A percentile compares a stretch with the other conserved stretches of the same genome.
These are phyloP conservation scores for Vitis amurensis DNA, from an alignment of 164 flowering plant genomes.

Conservation along the genomic window DNA sequence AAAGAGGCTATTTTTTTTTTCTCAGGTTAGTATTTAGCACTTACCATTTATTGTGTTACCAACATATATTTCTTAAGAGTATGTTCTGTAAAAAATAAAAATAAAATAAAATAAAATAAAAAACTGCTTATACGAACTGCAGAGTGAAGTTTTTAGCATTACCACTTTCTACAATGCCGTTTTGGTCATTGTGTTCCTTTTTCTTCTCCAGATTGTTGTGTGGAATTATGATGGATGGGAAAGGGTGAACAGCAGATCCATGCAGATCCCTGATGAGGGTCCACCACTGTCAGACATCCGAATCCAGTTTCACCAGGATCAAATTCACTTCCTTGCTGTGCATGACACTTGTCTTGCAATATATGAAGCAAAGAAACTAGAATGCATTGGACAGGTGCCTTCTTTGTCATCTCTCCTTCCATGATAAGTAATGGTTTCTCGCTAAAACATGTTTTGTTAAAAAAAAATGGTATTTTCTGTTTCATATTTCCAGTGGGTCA, in stretches of 20 bases:
- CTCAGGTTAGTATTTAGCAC: no score
- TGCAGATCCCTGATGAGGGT: conserved; percentile 28
- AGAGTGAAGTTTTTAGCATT: no score
- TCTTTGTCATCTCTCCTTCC: conserved; percentile 1
- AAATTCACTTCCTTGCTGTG: conserved; percentile 26
- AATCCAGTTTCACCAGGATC: conserved; percentile 38
- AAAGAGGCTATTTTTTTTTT: no score
- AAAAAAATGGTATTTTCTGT: neutral
- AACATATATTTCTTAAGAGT: no score
- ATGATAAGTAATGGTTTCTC: neutral
- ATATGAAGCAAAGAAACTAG: conserved; percentile 25
- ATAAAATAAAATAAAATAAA: no score
- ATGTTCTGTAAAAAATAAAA: no score
- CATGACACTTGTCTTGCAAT: conserved; percentile 27
- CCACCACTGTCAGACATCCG: conserved; percentile 20
- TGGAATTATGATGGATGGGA: conserved; percentile 43
- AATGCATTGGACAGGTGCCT: conserved; percentile 19
- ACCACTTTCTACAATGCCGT: no score
- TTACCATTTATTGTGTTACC: no score
- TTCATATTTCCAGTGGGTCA: conserved; percentile 27
- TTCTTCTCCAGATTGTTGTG: conserved; percentile 30
- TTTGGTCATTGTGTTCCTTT: neutral
- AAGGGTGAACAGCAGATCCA: conserved; percentile 20
- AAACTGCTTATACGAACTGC: no score
- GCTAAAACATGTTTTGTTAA: neutral